Base-by-base conservation (phyloP, 306 rosid genomes). In the Vachellia pachyceras region DNA sequence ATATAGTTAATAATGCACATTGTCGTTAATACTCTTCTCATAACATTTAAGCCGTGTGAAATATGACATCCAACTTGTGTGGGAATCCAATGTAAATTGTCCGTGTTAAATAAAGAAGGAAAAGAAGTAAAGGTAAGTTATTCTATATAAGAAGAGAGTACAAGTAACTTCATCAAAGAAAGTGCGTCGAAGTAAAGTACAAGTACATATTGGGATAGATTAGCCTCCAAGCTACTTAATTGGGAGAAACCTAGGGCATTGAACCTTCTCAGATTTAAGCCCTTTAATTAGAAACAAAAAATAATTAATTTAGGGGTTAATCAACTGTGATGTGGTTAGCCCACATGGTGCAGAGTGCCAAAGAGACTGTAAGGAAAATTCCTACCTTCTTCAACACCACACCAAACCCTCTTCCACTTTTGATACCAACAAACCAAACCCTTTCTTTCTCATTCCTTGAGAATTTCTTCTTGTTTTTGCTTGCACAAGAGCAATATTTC, bases 301-400 rank as follows among this genome's bases (percentile, higher is more conserved):
- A 82, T 10, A 81, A 81, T 78, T n/a, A n/a, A n/a, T 22, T 23
- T 60, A 29, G 79, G 78, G 79, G 77, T 76, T 76, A 69, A 83
- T 42, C 47, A 44, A 69, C 82, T 49, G 82, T 82, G 45, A 57
- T 57, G 84, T 92, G 91, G 81, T 90, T 90, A 78, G 86, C 91
- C 97, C 95, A 94, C 86, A 90, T 82, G 77, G 92, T 85, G 88
- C 90, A 85, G 71, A 92, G 88, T 84, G 92, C 98, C 75, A 91
- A 83, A 44, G 90, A 86, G 68, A 91, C 66, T 35, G 91, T 87
- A 63, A 91, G 88, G 81, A 91, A 91, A 85, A 92, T 83, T 82
- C 90, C 90, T 68, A 90, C 79, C 80, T 89, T 92, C 90, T 90
- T 91, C 90, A 89, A 85, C 25, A 89, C 70, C 68, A 74, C 88